Evolutionary conservation across 2,329 filamentous ascomycete genomes (phyloP).

Genomic region (Myriosclerotinia curreyana): DNA sequence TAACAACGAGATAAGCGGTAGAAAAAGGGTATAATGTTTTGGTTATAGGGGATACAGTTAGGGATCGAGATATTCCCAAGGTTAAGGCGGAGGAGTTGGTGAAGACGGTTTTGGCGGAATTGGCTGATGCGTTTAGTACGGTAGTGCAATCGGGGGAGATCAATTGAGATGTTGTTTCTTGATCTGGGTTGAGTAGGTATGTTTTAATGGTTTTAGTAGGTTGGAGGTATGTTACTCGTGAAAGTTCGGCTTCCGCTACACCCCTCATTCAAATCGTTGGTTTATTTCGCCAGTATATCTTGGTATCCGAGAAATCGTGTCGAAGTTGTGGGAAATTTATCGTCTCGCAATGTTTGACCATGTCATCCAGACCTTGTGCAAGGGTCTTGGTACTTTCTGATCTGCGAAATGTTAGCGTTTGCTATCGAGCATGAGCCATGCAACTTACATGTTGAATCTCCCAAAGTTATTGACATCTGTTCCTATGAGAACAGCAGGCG

Average conservation of each 20-base stretch:
- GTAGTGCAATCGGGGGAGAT: slow-evolving; percentile 45
- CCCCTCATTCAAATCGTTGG: slow-evolving; percentile 1
- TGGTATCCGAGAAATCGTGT: slow-evolving; percentile 39
- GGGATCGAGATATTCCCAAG: slow-evolving; percentile 63
- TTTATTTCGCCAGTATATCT: slow-evolving; percentile 34
- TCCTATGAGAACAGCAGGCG: slow-evolving; percentile 35
- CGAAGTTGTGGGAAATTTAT: slow-evolving; percentile 36
- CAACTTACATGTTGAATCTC: slow-evolving; percentile 30
- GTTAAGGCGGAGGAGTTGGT: slow-evolving; percentile 53
- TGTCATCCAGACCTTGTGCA: slow-evolving; percentile 27
- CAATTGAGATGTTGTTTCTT: slow-evolving; percentile 16
- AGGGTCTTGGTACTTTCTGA: slow-evolving; percentile 22
- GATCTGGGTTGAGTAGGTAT: neutral
- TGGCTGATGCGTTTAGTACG: slow-evolving; percentile 62
- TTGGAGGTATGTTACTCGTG: neutral
- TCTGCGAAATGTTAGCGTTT: slow-evolving; percentile 14
- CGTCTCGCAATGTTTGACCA: slow-evolving; percentile 33
- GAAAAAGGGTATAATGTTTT: slow-evolving; percentile 63
- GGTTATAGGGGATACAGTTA: slow-evolving; percentile 59
- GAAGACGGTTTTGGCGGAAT: slow-evolving; percentile 53
- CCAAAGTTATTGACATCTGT: slow-evolving; percentile 38
- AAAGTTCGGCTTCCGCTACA: neutral
- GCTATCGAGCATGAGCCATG: neutral
- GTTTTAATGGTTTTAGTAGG: neutral
- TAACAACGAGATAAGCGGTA: slow-evolving; percentile 56